These are phyloP conservation scores for Cladophialophora yegresii DNA, from an alignment of 2,329 filamentous ascomycete species.

Conservation along the genomic window DNA sequence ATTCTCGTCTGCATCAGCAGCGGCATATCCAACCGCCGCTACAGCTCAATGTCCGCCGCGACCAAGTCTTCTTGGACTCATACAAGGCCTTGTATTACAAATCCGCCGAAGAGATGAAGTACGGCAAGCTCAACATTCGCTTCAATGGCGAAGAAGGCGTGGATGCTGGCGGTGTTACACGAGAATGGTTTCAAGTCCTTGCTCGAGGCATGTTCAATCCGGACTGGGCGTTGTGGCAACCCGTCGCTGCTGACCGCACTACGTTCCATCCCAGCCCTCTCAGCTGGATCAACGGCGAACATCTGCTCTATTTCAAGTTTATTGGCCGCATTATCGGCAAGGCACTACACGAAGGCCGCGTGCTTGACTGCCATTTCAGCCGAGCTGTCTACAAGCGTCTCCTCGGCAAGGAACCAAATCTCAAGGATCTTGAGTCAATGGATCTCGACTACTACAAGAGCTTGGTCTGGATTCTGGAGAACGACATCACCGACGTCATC, in stretches of 20 bases:
- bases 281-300: conserved; percentile 91
- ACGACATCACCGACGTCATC: conserved; percentile 97
- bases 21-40: conserved; percentile 74
- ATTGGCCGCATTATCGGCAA: conserved; percentile 98
- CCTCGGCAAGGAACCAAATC: conserved; percentile 87
- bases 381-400: conserved; percentile 98
- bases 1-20: conserved; percentile 69
- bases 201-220: conserved; percentile 98
- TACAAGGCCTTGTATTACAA: conserved; percentile 99
- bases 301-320: conserved; percentile 98
- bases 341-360: conserved; percentile 90
- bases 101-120: conserved; percentile 94
- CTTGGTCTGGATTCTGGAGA: conserved; percentile 95
- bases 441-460: conserved; percentile 99
- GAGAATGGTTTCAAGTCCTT: conserved; percentile 99
- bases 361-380: conserved; percentile 98
- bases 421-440: conserved; percentile 99
- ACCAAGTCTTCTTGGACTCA: conserved; percentile 96
- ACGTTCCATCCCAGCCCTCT: conserved; percentile 98
- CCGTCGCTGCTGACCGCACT: conserved; percentile 93
- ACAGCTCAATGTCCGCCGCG: conserved; percentile 85
- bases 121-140: conserved; percentile 94
- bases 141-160: conserved; percentile 98
- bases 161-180: conserved; percentile 93
- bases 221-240: conserved; percentile 93